phyloP scores from a whole-genome alignment of 2,329 filamentous ascomycete species.

The Thelonectria olida region DNA sequence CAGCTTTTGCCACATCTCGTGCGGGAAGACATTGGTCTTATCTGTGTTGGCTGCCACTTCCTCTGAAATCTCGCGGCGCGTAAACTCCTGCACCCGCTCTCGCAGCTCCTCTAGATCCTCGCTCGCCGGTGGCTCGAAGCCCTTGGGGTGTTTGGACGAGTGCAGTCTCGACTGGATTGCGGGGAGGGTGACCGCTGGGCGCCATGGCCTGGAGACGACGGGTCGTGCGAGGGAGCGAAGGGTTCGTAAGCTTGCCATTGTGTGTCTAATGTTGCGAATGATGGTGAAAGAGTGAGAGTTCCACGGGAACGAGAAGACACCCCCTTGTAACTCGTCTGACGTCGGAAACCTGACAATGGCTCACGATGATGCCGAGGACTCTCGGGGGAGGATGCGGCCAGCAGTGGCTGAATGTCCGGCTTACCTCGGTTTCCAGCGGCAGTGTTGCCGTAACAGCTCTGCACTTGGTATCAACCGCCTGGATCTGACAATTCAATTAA shows the following conservation, averaged over 20 bases:
- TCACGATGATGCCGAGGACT: not conserved
- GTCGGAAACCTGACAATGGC: not conserved
- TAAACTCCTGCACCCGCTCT: conserved; percentile 88
- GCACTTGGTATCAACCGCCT: not conserved
- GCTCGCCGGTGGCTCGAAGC: conserved; percentile 73
- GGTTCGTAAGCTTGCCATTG: conserved; percentile 54
- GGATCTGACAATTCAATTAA: no score
- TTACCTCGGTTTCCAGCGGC: conserved; percentile 29
- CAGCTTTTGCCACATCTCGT: conserved; percentile 91
- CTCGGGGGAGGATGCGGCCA: conserved; percentile 26
- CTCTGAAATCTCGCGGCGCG: conserved; percentile 85
- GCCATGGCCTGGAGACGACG: conserved; percentile 35
- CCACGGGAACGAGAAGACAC: not conserved
- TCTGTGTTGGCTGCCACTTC: conserved; percentile 87
- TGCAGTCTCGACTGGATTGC: conserved; percentile 50
- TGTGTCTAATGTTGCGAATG: conserved; percentile 10
- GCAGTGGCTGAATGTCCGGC: conserved; percentile 22
- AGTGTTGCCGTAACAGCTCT: no score
- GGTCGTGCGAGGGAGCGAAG: conserved; percentile 49
- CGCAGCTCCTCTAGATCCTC: conserved; percentile 83
- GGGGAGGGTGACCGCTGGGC: conserved; percentile 44
- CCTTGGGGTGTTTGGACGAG: conserved; percentile 70
- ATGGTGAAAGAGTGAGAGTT: not conserved
- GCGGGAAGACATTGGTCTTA: conserved; percentile 85
- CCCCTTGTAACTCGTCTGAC: conserved; percentile 8